Base-by-base conservation (phyloP, 2,329 filamentous ascomycete species). In the Graphiopsis chlorocephala region DNA sequence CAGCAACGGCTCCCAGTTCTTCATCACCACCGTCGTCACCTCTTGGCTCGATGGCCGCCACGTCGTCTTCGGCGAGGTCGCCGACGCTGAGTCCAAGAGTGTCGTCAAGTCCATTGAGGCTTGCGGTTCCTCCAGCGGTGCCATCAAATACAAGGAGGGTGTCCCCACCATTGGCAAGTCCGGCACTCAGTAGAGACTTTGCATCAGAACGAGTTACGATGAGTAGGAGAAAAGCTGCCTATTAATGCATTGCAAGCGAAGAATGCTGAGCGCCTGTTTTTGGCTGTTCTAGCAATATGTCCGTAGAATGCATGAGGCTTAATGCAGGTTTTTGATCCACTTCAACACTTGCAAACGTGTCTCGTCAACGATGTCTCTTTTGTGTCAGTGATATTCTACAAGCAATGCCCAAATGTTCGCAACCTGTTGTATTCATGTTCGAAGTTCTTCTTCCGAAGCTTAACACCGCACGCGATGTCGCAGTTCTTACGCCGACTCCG, bases 51-150 rank as follows among this genome's bases (percentile, higher is more conserved):
- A 95, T 78, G 87, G 86, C 76, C 90, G 90, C 79, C 91, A 95
- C 85, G 90, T 93, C 79, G 90, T 93, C 77, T 93, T 93, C 81
- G 92, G 91, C 77, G 84, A 91, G 82, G 90, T 93, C 68, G 83
- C 82, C 68, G 85, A 87, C 66, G 73, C 74, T 5, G 78, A 80
- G 55, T 86, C 83, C 72, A 80, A 83, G 77, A 75, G 80, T 67
- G 73, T 86, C 66, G 83, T 89, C 76, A 82, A 82, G 78, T 80
- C 82, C 68, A 84, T 89, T 69, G 86, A 89, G 81, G 79, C 80
- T 61, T 81, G 82, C 71, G 86, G 87, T 72, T 83, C 78, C 78
- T 77, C 75, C 75, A 82, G 78, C 66, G 87, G 86, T 63, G 70
- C 71, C 67, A 82, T 84, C 78, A 82, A 83, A 76, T 75, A 78